phyloP scores from a whole-genome alignment of 2,329 filamentous ascomycete genomes.

The Talaromyces rugulosus region DNA sequence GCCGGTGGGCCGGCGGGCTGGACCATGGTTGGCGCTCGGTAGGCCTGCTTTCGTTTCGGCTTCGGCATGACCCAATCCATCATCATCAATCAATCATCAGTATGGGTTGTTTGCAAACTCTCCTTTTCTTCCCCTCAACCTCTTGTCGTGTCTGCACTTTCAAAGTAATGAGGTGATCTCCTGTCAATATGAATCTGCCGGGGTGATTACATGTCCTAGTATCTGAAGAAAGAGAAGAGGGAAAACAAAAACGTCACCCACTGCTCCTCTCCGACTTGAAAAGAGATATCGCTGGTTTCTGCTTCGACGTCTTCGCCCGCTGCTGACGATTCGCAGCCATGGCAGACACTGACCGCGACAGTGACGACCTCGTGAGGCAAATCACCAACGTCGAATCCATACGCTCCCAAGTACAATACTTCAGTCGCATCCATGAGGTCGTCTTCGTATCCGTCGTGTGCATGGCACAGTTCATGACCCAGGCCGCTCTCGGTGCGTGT shows the following conservation, averaged over 20 bases:
- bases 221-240: background rate
- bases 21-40: background rate
- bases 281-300: background rate
- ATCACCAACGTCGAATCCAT: constrained; percentile 8
- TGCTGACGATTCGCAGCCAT: background rate
- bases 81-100: background rate
- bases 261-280: background rate
- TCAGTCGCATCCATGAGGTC: constrained; percentile 22
- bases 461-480: constrained; percentile 41
- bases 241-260: background rate
- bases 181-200: background rate
- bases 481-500: constrained; percentile 46
- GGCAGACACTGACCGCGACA: background rate
- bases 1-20: background rate
- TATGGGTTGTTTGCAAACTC: too few relatives aligned
- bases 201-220: background rate
- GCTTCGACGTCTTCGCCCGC: background rate
- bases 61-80: background rate
- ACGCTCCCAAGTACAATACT: constrained; percentile 3
- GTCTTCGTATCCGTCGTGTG: constrained; percentile 33
- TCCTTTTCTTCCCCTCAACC: background rate
- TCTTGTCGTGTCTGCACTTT: background rate
- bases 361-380: constrained; percentile 7
- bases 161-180: background rate
- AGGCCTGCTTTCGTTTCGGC: background rate